Evolutionary conservation across 2,329 filamentous ascomycete genomes (phyloP), one percentile per base, ranked within the genome.

Genomic region (Talaromyces sp.): DNA sequence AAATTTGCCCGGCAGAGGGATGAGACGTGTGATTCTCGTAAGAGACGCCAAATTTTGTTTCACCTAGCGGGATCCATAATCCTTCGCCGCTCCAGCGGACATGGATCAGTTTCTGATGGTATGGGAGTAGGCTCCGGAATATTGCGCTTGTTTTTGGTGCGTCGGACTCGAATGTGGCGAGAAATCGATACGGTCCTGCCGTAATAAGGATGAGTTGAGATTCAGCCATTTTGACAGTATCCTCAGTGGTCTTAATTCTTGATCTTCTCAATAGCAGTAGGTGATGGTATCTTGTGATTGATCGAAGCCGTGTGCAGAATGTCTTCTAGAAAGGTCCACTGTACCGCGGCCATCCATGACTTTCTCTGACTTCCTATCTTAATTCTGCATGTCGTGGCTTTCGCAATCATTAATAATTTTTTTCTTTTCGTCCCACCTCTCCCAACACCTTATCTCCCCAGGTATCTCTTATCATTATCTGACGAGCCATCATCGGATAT

Each of bases 51-150:
- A 71, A 71, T 14, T 71, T 50, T 1, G 63, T 69, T 27, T 71
- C 69, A 11, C 71, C 71, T 9, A 72, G 60, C 6, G 71, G 69
- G 52, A 72, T 72, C 71, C 71, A 72, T 61, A 72, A 52, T 1
- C 63, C 70, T 64, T 72, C 70, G 9, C 71, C 71, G 31, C 67
- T 69, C 71, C 71, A 72, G 59, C 71, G 71, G 5, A 70, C 70
- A 60, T 72, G 71, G 48, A 72, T 72, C 9, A 72, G 35, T 37
- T 71, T 71, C 52, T 72, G 70, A 10, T 22, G 57, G 35, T 72
- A 72, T 22, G 71, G 71, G 16, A 72, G 67, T 8, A 72, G 66
- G 1, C 39, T 54, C 24, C 64, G 67, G 59, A 72, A 72, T 19
- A 69, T 52, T 9, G 66, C 60, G 22, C 68, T 66, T 2, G 71